These are phyloP conservation scores for Phanerochaete carnosa DNA, from an alignment of 768 basidiomycete genomes.

Conservation along the genomic window DNA sequence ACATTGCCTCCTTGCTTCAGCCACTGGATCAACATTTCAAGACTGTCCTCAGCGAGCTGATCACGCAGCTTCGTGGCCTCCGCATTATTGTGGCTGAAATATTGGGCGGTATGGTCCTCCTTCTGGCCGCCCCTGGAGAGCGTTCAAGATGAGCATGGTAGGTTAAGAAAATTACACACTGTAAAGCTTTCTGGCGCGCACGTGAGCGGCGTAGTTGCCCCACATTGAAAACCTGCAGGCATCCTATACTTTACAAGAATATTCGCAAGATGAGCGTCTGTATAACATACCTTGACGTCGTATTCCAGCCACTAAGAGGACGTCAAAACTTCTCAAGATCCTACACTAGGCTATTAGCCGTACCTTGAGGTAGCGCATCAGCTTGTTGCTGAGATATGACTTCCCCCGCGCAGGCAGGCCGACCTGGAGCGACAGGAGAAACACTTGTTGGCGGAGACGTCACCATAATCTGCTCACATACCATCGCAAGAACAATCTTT, in stretches of 20 bases:
- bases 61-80: conserved; percentile 79
- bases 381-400: conserved; percentile 96
- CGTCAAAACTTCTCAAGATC: background rate
- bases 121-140: conserved; percentile 69
- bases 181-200: conserved; percentile 74
- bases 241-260: background rate
- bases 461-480: conserved; percentile 25
- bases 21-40: conserved; percentile 96
- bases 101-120: conserved; percentile 88
- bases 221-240: conserved; percentile 88
- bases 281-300: conserved; percentile 74
- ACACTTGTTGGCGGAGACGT: background rate
- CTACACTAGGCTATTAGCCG: background rate
- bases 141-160: background rate
- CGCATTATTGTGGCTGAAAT: conserved; percentile 84
- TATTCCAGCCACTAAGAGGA: conserved; percentile 90
- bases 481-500: conserved; percentile 98
- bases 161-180: conserved; percentile 38
- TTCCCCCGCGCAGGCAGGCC: conserved; percentile 98
- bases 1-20: conserved; percentile 94
- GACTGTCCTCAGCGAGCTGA: conserved; percentile 80
- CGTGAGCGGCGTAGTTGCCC: conserved; percentile 89
- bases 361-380: conserved; percentile 93
- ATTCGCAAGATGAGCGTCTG: background rate
- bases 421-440: conserved; percentile 48